Evolutionary conservation across 192 early-diverging fungal genomes (phyloP).

Genomic region (Backusella tarrabulga): DNA sequence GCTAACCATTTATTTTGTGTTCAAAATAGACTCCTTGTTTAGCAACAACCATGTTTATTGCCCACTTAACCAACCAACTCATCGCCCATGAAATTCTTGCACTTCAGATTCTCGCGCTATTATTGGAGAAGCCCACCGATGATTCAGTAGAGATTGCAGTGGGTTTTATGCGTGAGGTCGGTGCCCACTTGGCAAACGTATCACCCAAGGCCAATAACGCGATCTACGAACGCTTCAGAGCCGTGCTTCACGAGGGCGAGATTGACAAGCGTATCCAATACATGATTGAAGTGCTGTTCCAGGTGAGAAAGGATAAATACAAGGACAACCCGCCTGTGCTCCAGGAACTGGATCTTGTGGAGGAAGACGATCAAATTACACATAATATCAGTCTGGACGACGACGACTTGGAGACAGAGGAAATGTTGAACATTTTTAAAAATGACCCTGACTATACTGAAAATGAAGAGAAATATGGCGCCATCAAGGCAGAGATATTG

Average conservation of each 20-base stretch:
- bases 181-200: conserved; percentile 79
- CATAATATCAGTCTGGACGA: conserved; percentile 84
- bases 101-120: conserved; percentile 78
- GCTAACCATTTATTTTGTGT: background rate
- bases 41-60: conserved; percentile 83
- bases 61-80: conserved; percentile 90
- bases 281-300: conserved; percentile 97
- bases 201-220: conserved; percentile 74
- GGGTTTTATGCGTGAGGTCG: conserved; percentile 88
- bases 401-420: conserved; percentile 76
- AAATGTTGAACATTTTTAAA: conserved; percentile 85
- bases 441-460: conserved; percentile 74
- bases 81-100: conserved; percentile 88
- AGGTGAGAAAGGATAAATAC: conserved; percentile 91
- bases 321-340: conserved; percentile 81
- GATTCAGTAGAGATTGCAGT: conserved; percentile 97
- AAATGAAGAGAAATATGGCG: conserved; percentile 81
- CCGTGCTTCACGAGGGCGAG: conserved; percentile 89
- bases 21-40: conserved; percentile 61
- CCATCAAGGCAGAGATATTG: conserved; percentile 83
- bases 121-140: conserved; percentile 85
- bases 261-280: conserved; percentile 96
- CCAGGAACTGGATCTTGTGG: conserved; percentile 84
- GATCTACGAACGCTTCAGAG: conserved; percentile 90
- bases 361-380: conserved; percentile 94